These are phyloP conservation scores for Citrus mangshanensis DNA, from an alignment of 345 rosid species.

Conservation along the genomic window DNA sequence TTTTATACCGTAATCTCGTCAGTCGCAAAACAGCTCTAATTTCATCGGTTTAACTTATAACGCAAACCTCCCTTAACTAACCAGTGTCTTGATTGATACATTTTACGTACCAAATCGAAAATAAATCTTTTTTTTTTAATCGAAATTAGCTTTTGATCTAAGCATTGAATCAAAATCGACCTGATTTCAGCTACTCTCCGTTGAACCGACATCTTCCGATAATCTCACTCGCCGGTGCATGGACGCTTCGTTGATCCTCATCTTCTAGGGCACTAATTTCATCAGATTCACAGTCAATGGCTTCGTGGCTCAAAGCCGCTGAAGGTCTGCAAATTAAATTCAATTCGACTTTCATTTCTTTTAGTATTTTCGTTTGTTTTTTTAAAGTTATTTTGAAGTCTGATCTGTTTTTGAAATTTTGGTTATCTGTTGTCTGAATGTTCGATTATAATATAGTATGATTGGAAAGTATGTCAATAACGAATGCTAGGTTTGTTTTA, in stretches of 20 bases:
- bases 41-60: not conserved
- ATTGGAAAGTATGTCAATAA: not conserved
- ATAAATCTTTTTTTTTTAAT: too few relatives aligned
- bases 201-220: constrained; percentile 12
- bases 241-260: constrained; percentile 36
- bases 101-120: not conserved
- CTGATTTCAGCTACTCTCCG: not conserved
- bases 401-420: constrained; percentile 2
- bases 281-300: constrained; percentile 46
- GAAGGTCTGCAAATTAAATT: constrained; percentile 54
- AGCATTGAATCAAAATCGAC: not conserved
- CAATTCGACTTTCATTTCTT: not conserved
- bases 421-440: constrained; percentile 1
- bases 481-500: not conserved
- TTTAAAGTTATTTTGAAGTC: not conserved
- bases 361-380: not conserved
- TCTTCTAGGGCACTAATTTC: constrained; percentile 27
- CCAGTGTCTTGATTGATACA: not conserved
- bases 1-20: not conserved
- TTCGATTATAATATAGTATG: not conserved
- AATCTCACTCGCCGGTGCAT: constrained; percentile 30
- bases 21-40: not conserved
- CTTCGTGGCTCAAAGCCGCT: constrained; percentile 97
- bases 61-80: not conserved
- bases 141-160: constrained; percentile 4